phyloP scores from a whole-genome alignment of 495 filamentous ascomycete species.

The Neurospora sp. region DNA sequence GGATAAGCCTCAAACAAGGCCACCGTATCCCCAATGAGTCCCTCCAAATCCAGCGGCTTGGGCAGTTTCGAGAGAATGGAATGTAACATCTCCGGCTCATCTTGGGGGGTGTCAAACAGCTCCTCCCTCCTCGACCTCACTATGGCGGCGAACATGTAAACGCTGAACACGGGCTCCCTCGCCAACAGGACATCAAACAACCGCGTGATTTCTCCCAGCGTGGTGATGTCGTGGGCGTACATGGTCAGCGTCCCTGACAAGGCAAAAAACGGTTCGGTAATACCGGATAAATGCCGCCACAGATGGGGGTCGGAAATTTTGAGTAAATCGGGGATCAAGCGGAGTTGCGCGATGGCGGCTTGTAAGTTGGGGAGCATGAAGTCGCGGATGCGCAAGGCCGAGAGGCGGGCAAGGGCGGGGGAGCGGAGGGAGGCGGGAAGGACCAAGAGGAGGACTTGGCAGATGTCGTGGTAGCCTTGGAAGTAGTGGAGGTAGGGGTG shows the following conservation, averaged over 20 bases:
- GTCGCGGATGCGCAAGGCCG: constrained; percentile 82
- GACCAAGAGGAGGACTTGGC: constrained; percentile 87
- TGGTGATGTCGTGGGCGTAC: constrained; percentile 91
- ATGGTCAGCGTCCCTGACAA: constrained; percentile 82
- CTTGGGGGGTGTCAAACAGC: constrained; percentile 65
- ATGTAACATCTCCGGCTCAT: constrained; percentile 93
- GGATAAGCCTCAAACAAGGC: constrained; percentile 54
- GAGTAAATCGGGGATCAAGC: constrained; percentile 74
- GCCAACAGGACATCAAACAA: constrained; percentile 88
- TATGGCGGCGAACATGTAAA: constrained; percentile 89
- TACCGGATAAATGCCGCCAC: constrained; percentile 55
- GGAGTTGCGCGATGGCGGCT: constrained; percentile 70
- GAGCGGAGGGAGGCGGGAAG: constrained; percentile 42
- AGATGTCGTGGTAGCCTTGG: constrained; percentile 98
- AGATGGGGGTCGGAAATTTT: constrained; percentile 55
- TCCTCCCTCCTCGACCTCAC: constrained; percentile 69
- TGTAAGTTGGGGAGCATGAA: constrained; percentile 92
- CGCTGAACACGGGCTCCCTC: constrained; percentile 67
- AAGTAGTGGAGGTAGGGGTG: constrained; percentile 91
- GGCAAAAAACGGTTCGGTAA: constrained; percentile 81
- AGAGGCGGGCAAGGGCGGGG: constrained; percentile 62
- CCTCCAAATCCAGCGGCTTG: constrained; percentile 71
- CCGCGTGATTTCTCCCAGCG: constrained; percentile 76
- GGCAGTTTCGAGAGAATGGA: constrained; percentile 82
- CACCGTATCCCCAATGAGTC: constrained; percentile 54